These are phyloP conservation scores for Coriolopsis trogii DNA, from an alignment of 1,284 basidiomycete genomes.

Conservation along the genomic window DNA sequence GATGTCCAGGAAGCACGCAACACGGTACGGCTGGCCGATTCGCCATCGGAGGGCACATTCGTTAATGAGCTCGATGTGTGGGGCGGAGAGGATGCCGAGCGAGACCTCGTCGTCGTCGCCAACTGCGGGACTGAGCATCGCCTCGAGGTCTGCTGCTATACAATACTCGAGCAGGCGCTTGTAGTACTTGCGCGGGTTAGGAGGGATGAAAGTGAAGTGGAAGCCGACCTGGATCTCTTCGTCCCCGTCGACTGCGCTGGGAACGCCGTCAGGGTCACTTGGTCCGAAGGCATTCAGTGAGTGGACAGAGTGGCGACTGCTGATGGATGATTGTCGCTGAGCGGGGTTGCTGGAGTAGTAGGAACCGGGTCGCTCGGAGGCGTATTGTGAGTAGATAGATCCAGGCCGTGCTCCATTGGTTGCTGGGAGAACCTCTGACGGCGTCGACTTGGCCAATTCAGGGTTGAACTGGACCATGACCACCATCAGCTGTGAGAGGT, in stretches of 20 bases:
- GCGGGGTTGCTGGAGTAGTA: slow-evolving; percentile 36
- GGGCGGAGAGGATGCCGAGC: slow-evolving; percentile 85
- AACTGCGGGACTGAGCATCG: slow-evolving; percentile 84
- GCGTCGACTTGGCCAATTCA: slow-evolving; percentile 80
- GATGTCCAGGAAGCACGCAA: slow-evolving; percentile 83
- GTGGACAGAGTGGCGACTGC: slow-evolving; percentile 64
- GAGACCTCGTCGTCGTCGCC: slow-evolving; percentile 97
- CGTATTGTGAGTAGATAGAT: slow-evolving; percentile 49
- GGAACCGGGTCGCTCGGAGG: slow-evolving; percentile 35
- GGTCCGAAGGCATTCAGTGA: slow-evolving; percentile 28
- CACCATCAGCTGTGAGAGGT: slow-evolving; percentile 87
- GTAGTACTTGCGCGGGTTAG: slow-evolving; percentile 87
- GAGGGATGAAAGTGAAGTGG: slow-evolving; percentile 88
- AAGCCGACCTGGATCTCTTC: slow-evolving; percentile 72
- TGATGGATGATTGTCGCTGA: slow-evolving; percentile 59
- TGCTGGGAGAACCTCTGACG: slow-evolving; percentile 53
- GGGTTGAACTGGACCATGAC: slow-evolving; percentile 89
- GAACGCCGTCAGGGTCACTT: slow-evolving; percentile 43
- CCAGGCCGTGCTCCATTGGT: slow-evolving; percentile 53
- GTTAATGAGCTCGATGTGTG: slow-evolving; percentile 83
- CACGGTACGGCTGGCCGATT: slow-evolving; percentile 79
- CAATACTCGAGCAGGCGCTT: slow-evolving; percentile 84
- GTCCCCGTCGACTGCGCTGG: slow-evolving; percentile 55
- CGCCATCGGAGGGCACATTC: slow-evolving; percentile 93
- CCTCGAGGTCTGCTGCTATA: slow-evolving; percentile 85